Base-by-base conservation (phyloP, 345 rosid species). In the Cardamine occulta region DNA sequence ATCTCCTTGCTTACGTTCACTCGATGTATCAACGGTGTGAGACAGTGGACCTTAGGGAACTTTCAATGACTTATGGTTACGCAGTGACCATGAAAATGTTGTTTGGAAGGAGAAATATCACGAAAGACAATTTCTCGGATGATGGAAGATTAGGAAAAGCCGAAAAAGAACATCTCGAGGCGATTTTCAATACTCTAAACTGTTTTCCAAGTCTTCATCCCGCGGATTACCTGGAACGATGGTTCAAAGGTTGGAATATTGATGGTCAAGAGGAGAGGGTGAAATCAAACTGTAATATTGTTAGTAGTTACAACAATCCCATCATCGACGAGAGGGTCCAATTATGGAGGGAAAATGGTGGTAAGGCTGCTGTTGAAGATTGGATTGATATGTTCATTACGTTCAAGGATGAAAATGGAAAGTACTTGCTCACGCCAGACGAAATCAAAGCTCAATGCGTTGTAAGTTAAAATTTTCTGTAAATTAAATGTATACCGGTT, bases 181-280 rank as follows among this genome's bases (percentile, higher is more conserved):
- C 58, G 12, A 56, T 79, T 24, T 74, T 68, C 61, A 39, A 47
- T 12, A 64, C 66, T 31, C 23, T 74, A 24, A n/a, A 67, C 61
- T 68, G 80, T 68, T 56, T 71, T 15, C 72, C 74, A 4, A 7
- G 51, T 39, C 60, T 72, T 34, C 29, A 21, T n/a, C 60, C 56
- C 0, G 49, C 52, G 5, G 78, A 72, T 52, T 72, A 76, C 42
- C 0, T 76, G 48, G 73, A 51, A 39, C 2, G 15, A 75, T 76
- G 65, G 65, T 40, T 80, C 5, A 12, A 1, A 61, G 68, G 80
- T 48, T 71, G 81, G 64, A 83, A 82, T 52, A 5, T 80, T 28
- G 84, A 80, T 60, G 88, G 88, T 15, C 84, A 80, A 12, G 82
- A 80, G 23, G 67, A 83, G 76, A 40, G 42, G 1, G 72, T 70